A percentile compares a stretch with the other conserved stretches of the same genome.
These are phyloP conservation scores for Leishmania guyanensis DNA, from an alignment of 208 protist genomes.

Conservation along the genomic window DNA sequence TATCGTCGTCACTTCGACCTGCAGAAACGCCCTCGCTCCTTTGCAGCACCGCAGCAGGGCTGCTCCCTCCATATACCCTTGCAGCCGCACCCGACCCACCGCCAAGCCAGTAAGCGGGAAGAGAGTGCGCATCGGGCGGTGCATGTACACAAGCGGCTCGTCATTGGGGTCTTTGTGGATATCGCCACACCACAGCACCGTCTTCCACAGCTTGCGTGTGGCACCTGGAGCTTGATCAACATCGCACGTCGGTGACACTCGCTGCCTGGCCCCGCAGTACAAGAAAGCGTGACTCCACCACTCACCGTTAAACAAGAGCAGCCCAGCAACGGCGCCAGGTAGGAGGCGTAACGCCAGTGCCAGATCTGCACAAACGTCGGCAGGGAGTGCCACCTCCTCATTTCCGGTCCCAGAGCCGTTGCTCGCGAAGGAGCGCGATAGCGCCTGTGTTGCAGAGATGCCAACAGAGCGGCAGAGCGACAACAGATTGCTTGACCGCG, in stretches of 20 bases:
- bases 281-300: slow-evolving; percentile 10
- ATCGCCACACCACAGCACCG: slow-evolving; percentile 40
- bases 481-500: slow-evolving; percentile 39
- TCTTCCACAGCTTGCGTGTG: slow-evolving; percentile 27
- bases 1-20: slow-evolving; percentile 17
- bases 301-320: slow-evolving; percentile 20
- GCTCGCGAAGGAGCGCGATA: background rate
- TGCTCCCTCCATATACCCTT: slow-evolving; percentile 12
- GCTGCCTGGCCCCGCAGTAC: background rate
- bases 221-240: background rate
- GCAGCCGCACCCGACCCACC: slow-evolving; percentile 5
- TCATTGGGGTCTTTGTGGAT: slow-evolving; percentile 25
- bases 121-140: slow-evolving; percentile 43
- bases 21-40: slow-evolving; percentile 8
- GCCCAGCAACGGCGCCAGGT: background rate
- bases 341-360: slow-evolving; percentile 14
- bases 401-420: background rate
- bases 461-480: slow-evolving; percentile 13
- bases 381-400: too few species aligned
- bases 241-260: background rate
- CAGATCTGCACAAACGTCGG: slow-evolving; percentile 5
- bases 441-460: background rate
- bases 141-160: slow-evolving; percentile 16
- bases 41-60: background rate
- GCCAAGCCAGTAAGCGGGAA: slow-evolving; percentile 42